These are phyloP conservation scores for Chamaenerion angustifolium DNA, from an alignment of 345 rosid genomes.

Conservation along the genomic window DNA sequence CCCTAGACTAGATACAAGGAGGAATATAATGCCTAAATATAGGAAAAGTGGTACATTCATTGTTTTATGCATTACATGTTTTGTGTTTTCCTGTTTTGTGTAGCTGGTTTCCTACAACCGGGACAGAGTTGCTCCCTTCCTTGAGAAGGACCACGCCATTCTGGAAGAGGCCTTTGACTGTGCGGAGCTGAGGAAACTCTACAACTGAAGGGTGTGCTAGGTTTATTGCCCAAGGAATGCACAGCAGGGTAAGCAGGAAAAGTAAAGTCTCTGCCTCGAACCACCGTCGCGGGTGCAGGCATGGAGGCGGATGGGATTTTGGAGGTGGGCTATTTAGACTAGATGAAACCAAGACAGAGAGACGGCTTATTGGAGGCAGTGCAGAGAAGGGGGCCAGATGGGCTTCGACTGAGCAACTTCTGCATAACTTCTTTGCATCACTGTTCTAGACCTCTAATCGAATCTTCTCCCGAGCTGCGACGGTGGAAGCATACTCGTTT, in stretches of 20 bases:
- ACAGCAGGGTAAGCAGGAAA: conserved; percentile 9
- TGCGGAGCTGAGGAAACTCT: conserved; percentile 17
- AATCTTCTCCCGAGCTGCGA: too few relatives aligned
- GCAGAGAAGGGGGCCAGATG: conserved; percentile 25
- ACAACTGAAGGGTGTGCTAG: conserved; percentile 4
- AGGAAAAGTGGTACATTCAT: too few relatives aligned
- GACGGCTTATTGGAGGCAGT: conserved; percentile 19
- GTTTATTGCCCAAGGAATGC: conserved; percentile 6
- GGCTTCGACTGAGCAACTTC: conserved; percentile 14
- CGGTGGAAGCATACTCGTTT: too few relatives aligned
- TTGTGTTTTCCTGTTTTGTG: too few relatives aligned
- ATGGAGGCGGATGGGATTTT: conserved; percentile 10
- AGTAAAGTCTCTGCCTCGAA: conserved; percentile 11
- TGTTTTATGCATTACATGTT: too few relatives aligned
- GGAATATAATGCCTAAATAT: too few relatives aligned
- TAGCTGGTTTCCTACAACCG: too few relatives aligned
- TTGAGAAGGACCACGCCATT: conserved; percentile 25
- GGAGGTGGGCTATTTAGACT: conserved; percentile 1
- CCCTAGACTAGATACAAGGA: too few relatives aligned
- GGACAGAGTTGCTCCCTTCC: conserved; percentile 17
- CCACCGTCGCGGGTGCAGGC: conserved; percentile 16
- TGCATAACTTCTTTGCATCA: conserved; percentile 16
- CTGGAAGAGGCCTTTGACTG: conserved; percentile 16
- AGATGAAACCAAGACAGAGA: conserved; percentile 2
- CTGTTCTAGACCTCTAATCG: background rate